A percentile compares a stretch with the other conserved stretches of the same genome.
These are phyloP conservation scores for Metarhizium humberi DNA, from an alignment of 2,329 filamentous ascomycete species.

Conservation along the genomic window DNA sequence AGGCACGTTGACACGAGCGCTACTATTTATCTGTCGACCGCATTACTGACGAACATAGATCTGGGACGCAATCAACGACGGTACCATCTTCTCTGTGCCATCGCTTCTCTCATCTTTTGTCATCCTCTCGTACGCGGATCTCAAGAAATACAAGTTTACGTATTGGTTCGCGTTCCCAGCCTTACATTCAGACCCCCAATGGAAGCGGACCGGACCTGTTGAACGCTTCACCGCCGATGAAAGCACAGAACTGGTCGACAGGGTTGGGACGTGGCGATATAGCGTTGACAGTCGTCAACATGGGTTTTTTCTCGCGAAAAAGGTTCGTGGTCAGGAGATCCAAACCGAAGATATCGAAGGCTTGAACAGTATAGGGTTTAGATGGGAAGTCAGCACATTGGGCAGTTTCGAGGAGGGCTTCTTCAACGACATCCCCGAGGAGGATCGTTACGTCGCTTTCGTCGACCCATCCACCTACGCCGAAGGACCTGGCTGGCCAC, in stretches of 20 bases:
- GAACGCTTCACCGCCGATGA: conserved; percentile 55
- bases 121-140: conserved; percentile 83
- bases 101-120: conserved; percentile 85
- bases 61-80: conserved; percentile 95
- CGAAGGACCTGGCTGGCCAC: conserved; percentile 82
- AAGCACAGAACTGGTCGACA: conserved; percentile 69
- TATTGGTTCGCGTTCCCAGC: conserved; percentile 98
- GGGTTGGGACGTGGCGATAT: conserved; percentile 81
- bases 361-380: conserved; percentile 45
- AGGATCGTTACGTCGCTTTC: conserved; percentile 78
- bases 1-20: conserved; percentile 40
- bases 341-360: conserved; percentile 42
- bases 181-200: conserved; percentile 77
- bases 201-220: conserved; percentile 54
- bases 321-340: conserved; percentile 36
- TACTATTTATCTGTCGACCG: not conserved
- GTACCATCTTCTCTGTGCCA: conserved; percentile 89
- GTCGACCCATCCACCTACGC: conserved; percentile 88
- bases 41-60: conserved; percentile 47
- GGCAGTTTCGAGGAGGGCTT: conserved; percentile 78
- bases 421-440: conserved; percentile 61
- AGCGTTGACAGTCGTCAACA: conserved; percentile 73
- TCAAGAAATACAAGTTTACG: conserved; percentile 97
- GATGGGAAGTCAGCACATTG: conserved; percentile 71
- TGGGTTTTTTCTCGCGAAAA: conserved; percentile 94